Base-by-base conservation (phyloP, 345 rosid species). In the Salix udensis region DNA sequence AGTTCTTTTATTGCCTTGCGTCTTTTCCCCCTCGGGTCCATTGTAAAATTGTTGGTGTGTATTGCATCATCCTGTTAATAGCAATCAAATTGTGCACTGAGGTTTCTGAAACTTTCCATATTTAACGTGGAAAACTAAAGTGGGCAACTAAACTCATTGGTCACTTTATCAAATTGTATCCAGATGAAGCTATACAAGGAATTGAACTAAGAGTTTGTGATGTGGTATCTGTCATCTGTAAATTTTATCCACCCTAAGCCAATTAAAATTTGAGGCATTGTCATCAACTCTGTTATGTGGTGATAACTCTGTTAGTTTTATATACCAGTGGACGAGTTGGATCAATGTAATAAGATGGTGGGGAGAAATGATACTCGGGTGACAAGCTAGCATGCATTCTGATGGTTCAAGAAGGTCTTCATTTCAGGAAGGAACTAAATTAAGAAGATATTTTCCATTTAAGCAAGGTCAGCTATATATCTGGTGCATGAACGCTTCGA, bases 321-420 rank as follows among this genome's bases (percentile, higher is more conserved):
- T 42, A 21, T 78, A 39, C 19, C 82, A 92, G 98, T 96, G 72
- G 98, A 94, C 78, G 97, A 94, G 77, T 78, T 92, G 91, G 93
- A 93, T 77, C 89, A 89, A 79, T 96, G 98, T 84, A 92, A 90
- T 82, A 89, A 88, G 84, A 84, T 91, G 81, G 92, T 96, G 44
- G 99, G 97, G 70, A 88, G 79, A 78, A 91, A 89, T 80, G 83
- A 88, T 72, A 87, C 84, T 72, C 74, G 58, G 58, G 72, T 77
- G 14, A 60, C 39, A 55, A 50, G 73, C 39, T 42, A 50, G 73
- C 68, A 55, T 37, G 68, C 77, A 58, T 73, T 67, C 73, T 44
- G 73, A 73, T 55, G 64, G 72, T 72, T 67, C 68, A 58, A 44
- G 68, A 60, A 73, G 69, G 62, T 58, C 77, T 31, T 28, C 53